phyloP scores from a whole-genome alignment of 208 protist species.

The Porcisia hertigi region DNA sequence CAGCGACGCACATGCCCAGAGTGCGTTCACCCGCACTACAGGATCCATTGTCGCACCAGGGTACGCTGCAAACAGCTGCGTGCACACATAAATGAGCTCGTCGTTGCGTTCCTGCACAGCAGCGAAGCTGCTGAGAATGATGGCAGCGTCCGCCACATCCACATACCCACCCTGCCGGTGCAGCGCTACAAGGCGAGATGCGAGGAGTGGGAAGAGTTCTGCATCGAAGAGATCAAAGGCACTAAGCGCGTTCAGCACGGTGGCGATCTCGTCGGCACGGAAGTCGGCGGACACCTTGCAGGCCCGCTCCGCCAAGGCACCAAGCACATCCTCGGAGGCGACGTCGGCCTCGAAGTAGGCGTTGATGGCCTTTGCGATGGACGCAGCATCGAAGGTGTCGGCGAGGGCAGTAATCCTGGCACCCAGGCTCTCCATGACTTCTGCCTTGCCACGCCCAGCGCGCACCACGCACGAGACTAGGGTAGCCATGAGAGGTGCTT shows the following conservation, averaged over 20 bases:
- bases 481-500: conserved; percentile 72
- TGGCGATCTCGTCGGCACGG: conserved; percentile 72
- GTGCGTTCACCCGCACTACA: conserved; percentile 49
- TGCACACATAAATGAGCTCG: conserved; percentile 79
- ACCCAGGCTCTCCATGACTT: conserved; percentile 58
- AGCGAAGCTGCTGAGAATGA: conserved; percentile 83
- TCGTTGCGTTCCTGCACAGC: conserved; percentile 87
- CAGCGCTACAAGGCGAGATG: conserved; percentile 64
- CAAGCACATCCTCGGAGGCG: conserved; percentile 79
- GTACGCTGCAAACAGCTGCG: conserved; percentile 59
- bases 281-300: conserved; percentile 81
- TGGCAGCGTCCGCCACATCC: conserved; percentile 61
- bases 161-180: conserved; percentile 64
- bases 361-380: conserved; percentile 74
- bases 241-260: conserved; percentile 71
- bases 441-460: conserved; percentile 43
- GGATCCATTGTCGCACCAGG: conserved; percentile 40
- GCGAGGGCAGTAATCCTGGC: conserved; percentile 57
- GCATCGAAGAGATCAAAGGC: conserved; percentile 90
- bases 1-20: conserved; percentile 79
- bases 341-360: conserved; percentile 75
- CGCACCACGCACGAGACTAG: conserved; percentile 62
- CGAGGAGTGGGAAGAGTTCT: conserved; percentile 89
- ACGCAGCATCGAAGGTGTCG: conserved; percentile 73
- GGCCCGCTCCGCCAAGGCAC: conserved; percentile 84